These are phyloP conservation scores for Oemleria cerasiformis DNA, from an alignment of 306 rosid genomes.

Conservation along the genomic window DNA sequence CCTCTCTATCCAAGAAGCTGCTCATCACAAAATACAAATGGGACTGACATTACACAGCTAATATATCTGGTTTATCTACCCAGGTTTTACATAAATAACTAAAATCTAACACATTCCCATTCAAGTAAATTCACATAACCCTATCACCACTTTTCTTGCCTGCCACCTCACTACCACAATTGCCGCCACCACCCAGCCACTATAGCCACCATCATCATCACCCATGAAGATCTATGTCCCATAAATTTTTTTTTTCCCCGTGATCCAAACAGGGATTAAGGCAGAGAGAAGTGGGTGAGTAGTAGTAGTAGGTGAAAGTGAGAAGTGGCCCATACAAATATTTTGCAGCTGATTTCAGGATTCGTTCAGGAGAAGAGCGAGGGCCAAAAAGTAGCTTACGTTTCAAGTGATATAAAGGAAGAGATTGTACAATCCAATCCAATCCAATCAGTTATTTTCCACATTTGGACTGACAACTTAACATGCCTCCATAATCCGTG, in stretches of 20 bases:
- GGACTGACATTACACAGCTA: constrained; percentile 25
- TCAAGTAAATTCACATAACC: too few species aligned
- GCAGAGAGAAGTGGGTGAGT: not conserved
- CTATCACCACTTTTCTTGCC: too few species aligned
- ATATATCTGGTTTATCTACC: too few species aligned
- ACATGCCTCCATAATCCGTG: constrained; percentile 30
- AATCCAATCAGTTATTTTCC: constrained; percentile 9
- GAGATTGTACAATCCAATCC: not conserved
- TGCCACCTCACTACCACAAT: too few species aligned
- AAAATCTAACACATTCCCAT: not conserved
- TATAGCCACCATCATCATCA: too few species aligned
- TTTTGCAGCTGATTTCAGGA: not conserved
- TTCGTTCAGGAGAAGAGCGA: not conserved
- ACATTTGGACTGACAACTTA: constrained; percentile 11
- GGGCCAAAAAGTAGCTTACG: not conserved
- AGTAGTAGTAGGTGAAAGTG: not conserved
- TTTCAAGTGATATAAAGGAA: not conserved
- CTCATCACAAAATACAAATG: not conserved
- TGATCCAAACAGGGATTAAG: not conserved
- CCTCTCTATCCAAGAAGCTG: not conserved
- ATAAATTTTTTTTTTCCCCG: not conserved
- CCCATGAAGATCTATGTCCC: too few species aligned
- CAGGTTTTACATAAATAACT: not conserved
- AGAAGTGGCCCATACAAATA: not conserved
- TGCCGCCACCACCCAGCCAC: too few species aligned